Percentiles rank a stretch among this genome's conserved stretches.
Evolutionary conservation across 2,329 filamentous ascomycete species (phyloP).

Genomic region (Microsporum ferrugineum): DNA sequence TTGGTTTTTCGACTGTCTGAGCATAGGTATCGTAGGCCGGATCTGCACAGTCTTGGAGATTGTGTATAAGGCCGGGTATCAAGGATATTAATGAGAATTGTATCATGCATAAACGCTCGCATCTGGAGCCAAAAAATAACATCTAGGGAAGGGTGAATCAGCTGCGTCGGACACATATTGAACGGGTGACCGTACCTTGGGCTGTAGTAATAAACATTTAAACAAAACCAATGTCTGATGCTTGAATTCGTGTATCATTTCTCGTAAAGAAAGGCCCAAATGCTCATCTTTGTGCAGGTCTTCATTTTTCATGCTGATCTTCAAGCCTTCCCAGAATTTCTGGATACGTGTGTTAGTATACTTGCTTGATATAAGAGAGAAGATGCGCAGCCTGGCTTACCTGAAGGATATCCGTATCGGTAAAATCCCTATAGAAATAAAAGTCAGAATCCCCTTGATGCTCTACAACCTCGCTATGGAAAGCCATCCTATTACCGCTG

Average conservation of each 20-base stretch:
- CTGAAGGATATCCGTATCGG: conserved; percentile 77
- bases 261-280: conserved; percentile 65
- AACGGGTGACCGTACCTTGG: conserved; percentile 56
- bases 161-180: background rate
- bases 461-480: conserved; percentile 9
- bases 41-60: conserved; percentile 88
- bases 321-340: conserved; percentile 82
- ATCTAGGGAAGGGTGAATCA: conserved; percentile 47
- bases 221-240: conserved; percentile 89
- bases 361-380: background rate
- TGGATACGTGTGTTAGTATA: conserved; percentile 29
- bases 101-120: conserved; percentile 93
- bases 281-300: conserved; percentile 74
- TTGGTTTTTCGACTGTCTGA: conserved; percentile 60
- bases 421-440: conserved; percentile 54
- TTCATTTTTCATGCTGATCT: conserved; percentile 45
- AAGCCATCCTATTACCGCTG: conserved; percentile 47
- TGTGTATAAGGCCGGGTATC: conserved; percentile 82
- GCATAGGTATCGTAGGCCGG: conserved; percentile 83
- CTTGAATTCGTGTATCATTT: conserved; percentile 87
- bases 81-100: conserved; percentile 94
- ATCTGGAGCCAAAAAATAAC: conserved; percentile 96
- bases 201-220: conserved; percentile 86
- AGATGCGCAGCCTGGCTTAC: conserved; percentile 24
- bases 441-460: background rate